A percentile compares a stretch with the other conserved stretches of the same genome.
Conservation (phyloP, 805 yeast species). For the Yamadazyma ubonensis region DNA sequence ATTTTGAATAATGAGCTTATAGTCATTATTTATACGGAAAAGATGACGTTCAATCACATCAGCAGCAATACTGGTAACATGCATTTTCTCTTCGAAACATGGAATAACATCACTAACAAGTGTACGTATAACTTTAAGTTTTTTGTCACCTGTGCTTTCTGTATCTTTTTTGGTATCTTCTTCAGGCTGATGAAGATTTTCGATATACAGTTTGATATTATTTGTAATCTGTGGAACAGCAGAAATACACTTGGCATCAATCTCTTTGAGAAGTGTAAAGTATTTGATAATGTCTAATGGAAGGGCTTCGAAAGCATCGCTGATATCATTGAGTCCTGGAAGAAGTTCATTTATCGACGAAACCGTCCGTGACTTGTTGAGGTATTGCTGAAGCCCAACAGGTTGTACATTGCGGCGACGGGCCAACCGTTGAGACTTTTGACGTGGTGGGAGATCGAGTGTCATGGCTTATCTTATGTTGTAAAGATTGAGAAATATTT, state of each 20-base stretch:
- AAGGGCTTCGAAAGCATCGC: conserved; percentile 87
- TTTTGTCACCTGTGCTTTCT: conserved; percentile 5
- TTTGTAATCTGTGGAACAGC: conserved; percentile 65
- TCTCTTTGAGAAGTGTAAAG: conserved; percentile 84
- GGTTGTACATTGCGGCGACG: conserved; percentile 10
- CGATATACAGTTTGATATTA: conserved; percentile 49
- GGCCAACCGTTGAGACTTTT: conserved; percentile 24
- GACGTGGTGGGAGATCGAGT: conserved; percentile 27
- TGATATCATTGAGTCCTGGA: conserved; percentile 88
- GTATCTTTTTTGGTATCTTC: background rate
- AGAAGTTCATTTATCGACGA: conserved; percentile 37
- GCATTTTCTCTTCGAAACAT: conserved; percentile 94
- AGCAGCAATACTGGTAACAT: conserved; percentile 87
- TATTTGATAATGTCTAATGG: conserved; percentile 83
- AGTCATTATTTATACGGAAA: conserved; percentile 75
- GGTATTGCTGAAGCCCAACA: conserved; percentile 30
- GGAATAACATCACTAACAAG: conserved; percentile 74
- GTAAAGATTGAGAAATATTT: too few species aligned
- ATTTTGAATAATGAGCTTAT: conserved; percentile 64
- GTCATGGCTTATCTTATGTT: too few species aligned
- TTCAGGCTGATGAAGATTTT: conserved; percentile 18
- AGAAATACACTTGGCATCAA: conserved; percentile 88
- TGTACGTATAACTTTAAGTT: conserved; percentile 32
- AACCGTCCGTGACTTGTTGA: conserved; percentile 32
- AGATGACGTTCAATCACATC: conserved; percentile 71